Conservation (phyloP, 2,329 filamentous ascomycete species). For the Botrytis fabae region DNA sequence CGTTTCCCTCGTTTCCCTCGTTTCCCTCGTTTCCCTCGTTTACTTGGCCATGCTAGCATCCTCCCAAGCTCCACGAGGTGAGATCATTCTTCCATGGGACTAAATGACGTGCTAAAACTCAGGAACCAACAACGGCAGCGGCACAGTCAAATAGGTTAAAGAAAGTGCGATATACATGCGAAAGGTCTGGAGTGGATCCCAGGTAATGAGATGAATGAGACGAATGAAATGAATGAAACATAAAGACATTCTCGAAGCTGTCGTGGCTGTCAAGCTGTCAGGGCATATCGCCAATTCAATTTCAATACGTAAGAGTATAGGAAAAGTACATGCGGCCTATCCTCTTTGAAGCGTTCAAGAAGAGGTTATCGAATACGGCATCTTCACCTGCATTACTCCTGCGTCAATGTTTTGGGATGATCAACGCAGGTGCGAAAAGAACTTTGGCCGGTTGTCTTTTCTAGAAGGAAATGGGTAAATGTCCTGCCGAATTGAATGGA, state of each 20-base stretch:
- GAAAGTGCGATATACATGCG: background rate
- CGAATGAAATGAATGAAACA: background rate
- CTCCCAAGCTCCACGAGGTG: background rate
- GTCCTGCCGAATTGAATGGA: background rate
- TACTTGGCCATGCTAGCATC: background rate
- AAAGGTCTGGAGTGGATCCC: background rate
- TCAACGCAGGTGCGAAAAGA: background rate
- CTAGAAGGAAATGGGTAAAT: background rate
- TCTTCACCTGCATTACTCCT: background rate
- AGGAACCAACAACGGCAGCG: background rate
- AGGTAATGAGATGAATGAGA: background rate
- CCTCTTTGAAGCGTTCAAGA: background rate
- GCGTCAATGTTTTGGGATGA: constrained; percentile 6
- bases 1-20: no score
- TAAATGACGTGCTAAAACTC: background rate
- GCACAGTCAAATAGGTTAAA: background rate
- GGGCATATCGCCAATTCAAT: background rate
- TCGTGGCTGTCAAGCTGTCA: background rate
- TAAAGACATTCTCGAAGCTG: background rate
- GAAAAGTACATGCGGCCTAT: background rate
- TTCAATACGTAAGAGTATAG: background rate
- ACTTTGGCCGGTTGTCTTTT: background rate
- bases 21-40: background rate
- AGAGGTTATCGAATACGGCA: background rate
- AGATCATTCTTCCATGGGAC: background rate